These are phyloP conservation scores for Globisporangium irregulare DNA, from an alignment of 352 stramenopile species.

Conservation along the genomic window DNA sequence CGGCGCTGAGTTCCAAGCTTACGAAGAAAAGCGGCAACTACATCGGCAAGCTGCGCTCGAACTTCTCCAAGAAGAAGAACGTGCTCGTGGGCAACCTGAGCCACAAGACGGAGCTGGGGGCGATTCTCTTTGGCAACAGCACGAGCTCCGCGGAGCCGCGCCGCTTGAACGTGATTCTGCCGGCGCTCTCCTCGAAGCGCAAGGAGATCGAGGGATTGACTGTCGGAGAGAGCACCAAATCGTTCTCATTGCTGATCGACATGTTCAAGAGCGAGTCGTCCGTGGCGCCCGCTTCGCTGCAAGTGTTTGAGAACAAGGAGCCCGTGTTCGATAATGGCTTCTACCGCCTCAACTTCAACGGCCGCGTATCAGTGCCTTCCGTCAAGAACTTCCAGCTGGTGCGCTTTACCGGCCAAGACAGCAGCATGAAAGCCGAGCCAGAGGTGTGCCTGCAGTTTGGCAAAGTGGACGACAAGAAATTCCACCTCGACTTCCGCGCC, in stretches of 20 bases:
- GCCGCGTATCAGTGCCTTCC: conserved; percentile 66
- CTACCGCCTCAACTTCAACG: conserved; percentile 81
- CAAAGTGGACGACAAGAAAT: conserved; percentile 78
- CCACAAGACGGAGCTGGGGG: conserved; percentile 72
- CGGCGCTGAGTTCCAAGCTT: conserved; percentile 40
- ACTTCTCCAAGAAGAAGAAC: conserved; percentile 73
- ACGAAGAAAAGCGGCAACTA: conserved; percentile 90
- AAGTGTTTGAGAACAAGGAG: conserved; percentile 68
- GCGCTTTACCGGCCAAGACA: conserved; percentile 9
- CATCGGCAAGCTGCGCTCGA: conserved; percentile 81
- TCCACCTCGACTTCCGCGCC: conserved; percentile 74
- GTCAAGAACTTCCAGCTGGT: conserved; percentile 85
- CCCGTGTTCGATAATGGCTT: conserved; percentile 75
- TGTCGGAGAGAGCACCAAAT: conserved; percentile 37
- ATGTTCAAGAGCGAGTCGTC: conserved; percentile 29
- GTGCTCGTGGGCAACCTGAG: conserved; percentile 67
- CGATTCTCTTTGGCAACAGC: conserved; percentile 57
- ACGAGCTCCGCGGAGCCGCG: conserved; percentile 50
- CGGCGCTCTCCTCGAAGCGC: conserved; percentile 39
- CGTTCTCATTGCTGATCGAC: conserved; percentile 58
- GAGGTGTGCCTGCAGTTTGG: conserved; percentile 68
- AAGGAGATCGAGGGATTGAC: conserved; percentile 50
- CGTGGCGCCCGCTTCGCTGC: conserved; percentile 20
- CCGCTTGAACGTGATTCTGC: conserved; percentile 42
- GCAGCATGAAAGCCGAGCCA: neutral